These are phyloP conservation scores for Tolypocladium tropicale DNA, from an alignment of 2,329 filamentous ascomycete species.

Conservation along the genomic window DNA sequence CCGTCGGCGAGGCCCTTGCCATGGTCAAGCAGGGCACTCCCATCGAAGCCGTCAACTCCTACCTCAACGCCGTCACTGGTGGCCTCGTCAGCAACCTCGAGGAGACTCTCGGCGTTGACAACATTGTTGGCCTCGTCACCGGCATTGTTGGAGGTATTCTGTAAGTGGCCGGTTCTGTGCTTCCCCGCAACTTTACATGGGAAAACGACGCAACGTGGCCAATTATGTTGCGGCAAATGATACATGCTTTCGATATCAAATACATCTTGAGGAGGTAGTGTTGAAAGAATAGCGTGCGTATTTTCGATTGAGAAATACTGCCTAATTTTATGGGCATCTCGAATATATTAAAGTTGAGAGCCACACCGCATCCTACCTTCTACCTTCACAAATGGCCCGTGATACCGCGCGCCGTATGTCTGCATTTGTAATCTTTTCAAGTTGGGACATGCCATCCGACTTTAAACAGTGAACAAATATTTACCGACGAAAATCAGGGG, in stretches of 20 bases:
- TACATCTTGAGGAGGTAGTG: not conserved
- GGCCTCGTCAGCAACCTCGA: conserved; percentile 9
- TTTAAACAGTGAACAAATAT: not conserved
- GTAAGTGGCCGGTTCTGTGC: not conserved
- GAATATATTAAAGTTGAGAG: too few species aligned
- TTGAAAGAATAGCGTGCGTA: not conserved
- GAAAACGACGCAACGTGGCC: not conserved
- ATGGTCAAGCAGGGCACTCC: too few species aligned
- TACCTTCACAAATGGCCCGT: too few species aligned
- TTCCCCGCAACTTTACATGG: not conserved
- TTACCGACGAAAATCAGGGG: too few species aligned
- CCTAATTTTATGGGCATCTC: too few species aligned
- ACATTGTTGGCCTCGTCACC: conserved; percentile 7
- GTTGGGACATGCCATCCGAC: not conserved
- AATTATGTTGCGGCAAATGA: not conserved
- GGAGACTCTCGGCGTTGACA: conserved; percentile 7
- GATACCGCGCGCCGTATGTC: too few species aligned
- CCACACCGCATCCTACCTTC: not conserved
- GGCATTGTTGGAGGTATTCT: conserved; percentile 1
- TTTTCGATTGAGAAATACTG: not conserved
- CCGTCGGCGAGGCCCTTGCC: conserved; percentile 12
- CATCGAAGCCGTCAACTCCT: conserved; percentile 9
- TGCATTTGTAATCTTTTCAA: too few species aligned
- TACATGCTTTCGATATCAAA: not conserved
- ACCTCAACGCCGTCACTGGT: conserved; percentile 10